These are phyloP conservation scores for Schwanniomyces occidentalis DNA, from an alignment of 805 yeast species.

Conservation along the genomic window DNA sequence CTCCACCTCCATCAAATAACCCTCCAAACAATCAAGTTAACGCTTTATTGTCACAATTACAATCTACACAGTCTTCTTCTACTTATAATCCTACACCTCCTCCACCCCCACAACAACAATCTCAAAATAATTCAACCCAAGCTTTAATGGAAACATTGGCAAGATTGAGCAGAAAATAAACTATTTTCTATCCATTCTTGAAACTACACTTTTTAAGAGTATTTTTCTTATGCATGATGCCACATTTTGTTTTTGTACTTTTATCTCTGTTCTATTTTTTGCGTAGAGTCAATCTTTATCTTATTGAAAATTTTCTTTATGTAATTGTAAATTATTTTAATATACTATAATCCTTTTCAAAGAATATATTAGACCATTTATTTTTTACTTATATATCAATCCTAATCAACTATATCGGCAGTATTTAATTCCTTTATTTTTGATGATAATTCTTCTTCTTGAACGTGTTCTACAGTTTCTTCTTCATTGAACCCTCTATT, in stretches of 20 bases:
- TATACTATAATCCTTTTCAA: too few species aligned
- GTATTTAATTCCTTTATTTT: slow-evolving; percentile 10
- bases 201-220: too few species aligned
- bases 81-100: slow-evolving; percentile 6
- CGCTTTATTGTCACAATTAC: slow-evolving; percentile 27
- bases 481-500: too few species aligned
- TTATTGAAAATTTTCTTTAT: too few species aligned
- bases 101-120: slow-evolving; percentile 11
- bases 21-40: slow-evolving; percentile 25
- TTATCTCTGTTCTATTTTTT: too few species aligned
- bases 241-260: too few species aligned
- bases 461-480: slow-evolving; percentile 8
- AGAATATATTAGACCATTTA: too few species aligned
- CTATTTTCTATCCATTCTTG: too few species aligned
- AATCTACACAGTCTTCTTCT: slow-evolving; percentile 11
- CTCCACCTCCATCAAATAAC: slow-evolving; percentile 13
- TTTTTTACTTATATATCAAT: too few species aligned
- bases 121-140: slow-evolving; percentile 19
- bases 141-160: slow-evolving; percentile 39
- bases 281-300: too few species aligned
- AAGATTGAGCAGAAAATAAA: slow-evolving; percentile 31
- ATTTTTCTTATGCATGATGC: too few species aligned
- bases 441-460: slow-evolving; percentile 8
- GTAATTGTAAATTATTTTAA: too few species aligned
- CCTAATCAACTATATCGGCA: slow-evolving; percentile 23